phyloP scores from a whole-genome alignment of 306 rosid species.

The Vigna trinervia region DNA sequence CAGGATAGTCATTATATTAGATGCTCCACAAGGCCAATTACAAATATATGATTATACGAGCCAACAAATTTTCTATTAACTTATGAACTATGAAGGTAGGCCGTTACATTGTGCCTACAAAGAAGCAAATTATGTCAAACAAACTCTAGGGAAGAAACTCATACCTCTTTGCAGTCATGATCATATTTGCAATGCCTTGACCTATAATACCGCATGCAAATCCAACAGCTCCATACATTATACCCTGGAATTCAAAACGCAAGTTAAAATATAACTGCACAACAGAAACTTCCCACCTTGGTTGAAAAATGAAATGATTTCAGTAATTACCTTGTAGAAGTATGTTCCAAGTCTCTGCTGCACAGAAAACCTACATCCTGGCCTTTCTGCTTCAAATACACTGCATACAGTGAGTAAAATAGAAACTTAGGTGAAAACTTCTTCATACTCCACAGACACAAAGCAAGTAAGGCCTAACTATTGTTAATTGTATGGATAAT shows the following conservation, averaged over 20 bases:
- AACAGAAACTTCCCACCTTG: conserved; percentile 11
- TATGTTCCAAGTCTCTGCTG: conserved; percentile 85
- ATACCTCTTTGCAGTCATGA: conserved; percentile 94
- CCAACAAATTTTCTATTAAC: not conserved
- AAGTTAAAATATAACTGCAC: not conserved
- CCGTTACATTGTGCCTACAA: not conserved
- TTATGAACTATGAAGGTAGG: not conserved
- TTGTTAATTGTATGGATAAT: no score
- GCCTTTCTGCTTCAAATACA: conserved; percentile 96
- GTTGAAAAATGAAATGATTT: conserved; percentile 18
- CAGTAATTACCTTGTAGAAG: conserved; percentile 67
- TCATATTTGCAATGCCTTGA: conserved; percentile 92
- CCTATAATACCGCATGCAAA: conserved; percentile 94
- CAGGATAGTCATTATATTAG: conserved; percentile 12
- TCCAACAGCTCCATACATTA: conserved; percentile 86
- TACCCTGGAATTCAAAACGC: conserved; percentile 60
- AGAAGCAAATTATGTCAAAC: conserved; percentile 26
- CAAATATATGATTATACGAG: not conserved
- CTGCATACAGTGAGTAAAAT: conserved; percentile 54
- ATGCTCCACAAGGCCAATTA: conserved; percentile 1
- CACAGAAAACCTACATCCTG: conserved; percentile 80
- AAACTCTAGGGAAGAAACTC: conserved; percentile 28
- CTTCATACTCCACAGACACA: conserved; percentile 26
- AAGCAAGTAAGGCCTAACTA: conserved; percentile 16
- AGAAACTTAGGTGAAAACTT: conserved; percentile 33